phyloP scores from a whole-genome alignment of 768 basidiomycete genomes.

The Suillus sp. region DNA sequence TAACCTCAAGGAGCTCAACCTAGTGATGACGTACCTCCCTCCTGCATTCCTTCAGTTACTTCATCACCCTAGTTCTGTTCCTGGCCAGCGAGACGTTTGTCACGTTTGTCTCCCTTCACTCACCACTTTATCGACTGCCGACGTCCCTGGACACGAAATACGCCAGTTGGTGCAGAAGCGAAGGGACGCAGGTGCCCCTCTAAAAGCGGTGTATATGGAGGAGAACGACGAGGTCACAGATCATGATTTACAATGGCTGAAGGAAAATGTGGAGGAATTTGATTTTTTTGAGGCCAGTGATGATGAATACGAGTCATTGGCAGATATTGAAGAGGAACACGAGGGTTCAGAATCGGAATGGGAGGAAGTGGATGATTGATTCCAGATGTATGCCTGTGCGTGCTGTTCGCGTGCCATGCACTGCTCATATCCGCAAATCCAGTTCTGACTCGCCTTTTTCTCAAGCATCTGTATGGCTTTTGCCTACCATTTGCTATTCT shows the following conservation, averaged over 20 bases:
- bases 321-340: conserved; percentile 29
- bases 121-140: conserved; percentile 47
- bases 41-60: conserved; percentile 30
- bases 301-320: conserved; percentile 35
- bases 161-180: conserved; percentile 48
- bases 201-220: conserved; percentile 50
- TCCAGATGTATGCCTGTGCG: not conserved
- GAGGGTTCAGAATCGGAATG: conserved; percentile 12
- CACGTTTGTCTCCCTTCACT: conserved; percentile 51
- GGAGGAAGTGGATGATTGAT: conserved; percentile 12
- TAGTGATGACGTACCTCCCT: conserved; percentile 39
- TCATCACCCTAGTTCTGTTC: not conserved
- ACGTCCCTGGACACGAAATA: conserved; percentile 44
- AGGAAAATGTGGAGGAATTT: conserved; percentile 49
- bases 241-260: conserved; percentile 54
- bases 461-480: not conserved
- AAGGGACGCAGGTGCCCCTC: conserved; percentile 43
- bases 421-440: not conserved
- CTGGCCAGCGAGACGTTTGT: conserved; percentile 7
- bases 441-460: not conserved
- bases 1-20: conserved; percentile 45
- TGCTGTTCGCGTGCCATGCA: not conserved
- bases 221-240: conserved; percentile 42
- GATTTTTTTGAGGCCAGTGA: conserved; percentile 61
- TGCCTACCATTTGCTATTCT: not conserved